Evolutionary conservation across 2,329 filamentous ascomycete species (phyloP).

Genomic region (Pseudogymnoascus sp.): DNA sequence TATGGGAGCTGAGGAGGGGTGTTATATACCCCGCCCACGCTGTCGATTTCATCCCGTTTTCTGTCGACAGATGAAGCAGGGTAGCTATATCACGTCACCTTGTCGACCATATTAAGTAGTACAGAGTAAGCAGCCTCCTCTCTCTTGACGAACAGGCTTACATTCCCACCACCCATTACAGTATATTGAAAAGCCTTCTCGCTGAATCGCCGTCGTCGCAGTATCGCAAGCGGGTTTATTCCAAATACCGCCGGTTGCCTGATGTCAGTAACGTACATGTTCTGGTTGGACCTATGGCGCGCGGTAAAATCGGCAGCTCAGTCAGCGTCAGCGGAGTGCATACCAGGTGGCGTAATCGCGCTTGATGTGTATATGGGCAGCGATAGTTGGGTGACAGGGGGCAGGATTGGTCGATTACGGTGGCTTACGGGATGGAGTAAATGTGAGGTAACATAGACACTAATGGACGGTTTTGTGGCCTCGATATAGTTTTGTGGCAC

Average conservation of each 20-base stretch:
- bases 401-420: neutral
- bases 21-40: neutral
- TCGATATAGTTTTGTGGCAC: neutral
- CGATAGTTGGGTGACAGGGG: neutral
- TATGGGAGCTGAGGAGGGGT: neutral
- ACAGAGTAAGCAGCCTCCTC: neutral
- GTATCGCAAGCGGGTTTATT: neutral
- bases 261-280: neutral
- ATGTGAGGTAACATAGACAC: neutral
- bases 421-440: neutral
- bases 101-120: neutral
- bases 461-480: neutral
- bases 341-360: neutral
- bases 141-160: neutral
- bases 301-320: neutral
- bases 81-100: neutral
- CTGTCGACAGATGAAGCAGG: neutral
- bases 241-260: neutral
- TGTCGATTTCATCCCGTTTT: neutral
- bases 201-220: neutral
- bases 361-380: neutral
- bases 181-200: neutral
- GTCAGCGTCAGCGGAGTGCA: neutral
- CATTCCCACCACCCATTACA: neutral
- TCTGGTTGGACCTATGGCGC: neutral